These are phyloP conservation scores for Meyerozyma sp. DNA, from an alignment of 1,139 yeast species.

Conservation along the genomic window DNA sequence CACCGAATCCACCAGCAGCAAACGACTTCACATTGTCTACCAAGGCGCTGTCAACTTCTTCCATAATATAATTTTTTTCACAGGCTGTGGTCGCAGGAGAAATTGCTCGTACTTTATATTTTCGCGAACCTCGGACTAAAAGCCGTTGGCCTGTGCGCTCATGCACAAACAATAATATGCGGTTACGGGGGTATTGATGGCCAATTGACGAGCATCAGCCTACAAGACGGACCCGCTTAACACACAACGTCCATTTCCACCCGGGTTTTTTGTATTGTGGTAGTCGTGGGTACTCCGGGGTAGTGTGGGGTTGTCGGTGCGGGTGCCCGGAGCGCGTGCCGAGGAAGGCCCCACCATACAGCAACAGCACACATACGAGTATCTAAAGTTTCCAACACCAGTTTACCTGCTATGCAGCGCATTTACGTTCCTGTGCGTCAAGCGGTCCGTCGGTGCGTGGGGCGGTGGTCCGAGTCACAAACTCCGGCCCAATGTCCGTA, in stretches of 20 bases:
- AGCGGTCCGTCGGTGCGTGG: too few species aligned
- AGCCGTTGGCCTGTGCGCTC: background rate
- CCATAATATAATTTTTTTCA: slow-evolving; percentile 19
- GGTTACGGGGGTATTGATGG: background rate
- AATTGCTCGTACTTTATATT: background rate
- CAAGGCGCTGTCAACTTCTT: slow-evolving; percentile 45
- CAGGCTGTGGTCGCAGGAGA: background rate
- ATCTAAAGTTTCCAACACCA: too few species aligned
- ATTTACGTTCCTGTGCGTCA: too few species aligned
- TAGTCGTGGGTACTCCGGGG: background rate
- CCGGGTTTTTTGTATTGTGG: too few species aligned
- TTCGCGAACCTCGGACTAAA: background rate
- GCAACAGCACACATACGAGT: too few species aligned
- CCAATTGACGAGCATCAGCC: background rate
- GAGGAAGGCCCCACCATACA: background rate
- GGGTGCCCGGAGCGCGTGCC: background rate
- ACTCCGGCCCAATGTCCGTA: slow-evolving; percentile 21
- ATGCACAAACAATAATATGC: background rate
- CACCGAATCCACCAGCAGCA: slow-evolving; percentile 78
- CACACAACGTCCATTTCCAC: too few species aligned
- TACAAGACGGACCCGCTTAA: background rate
- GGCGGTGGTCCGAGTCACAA: background rate
- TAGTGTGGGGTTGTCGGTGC: slow-evolving; percentile 1
- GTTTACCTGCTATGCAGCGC: too few species aligned
- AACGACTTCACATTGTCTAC: slow-evolving; percentile 66